Percentiles rank a stretch among this genome's conserved stretches.
Evolutionary conservation across 2,329 filamentous ascomycete species (phyloP).

Genomic region (Penicillium sclerotiorum): DNA sequence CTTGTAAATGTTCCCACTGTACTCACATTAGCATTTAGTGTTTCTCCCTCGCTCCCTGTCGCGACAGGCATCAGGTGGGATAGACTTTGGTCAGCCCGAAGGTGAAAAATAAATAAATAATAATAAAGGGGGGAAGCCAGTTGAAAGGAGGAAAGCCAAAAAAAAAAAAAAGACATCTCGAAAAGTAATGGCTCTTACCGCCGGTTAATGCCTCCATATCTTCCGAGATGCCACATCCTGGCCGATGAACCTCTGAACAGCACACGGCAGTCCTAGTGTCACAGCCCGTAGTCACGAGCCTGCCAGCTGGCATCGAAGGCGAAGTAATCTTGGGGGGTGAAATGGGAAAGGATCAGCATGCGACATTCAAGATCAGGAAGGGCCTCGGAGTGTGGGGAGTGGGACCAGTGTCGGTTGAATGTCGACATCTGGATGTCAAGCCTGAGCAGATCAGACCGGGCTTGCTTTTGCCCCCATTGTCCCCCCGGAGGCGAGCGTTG

Average conservation of each 20-base stretch:
- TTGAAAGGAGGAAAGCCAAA: conserved; percentile 4
- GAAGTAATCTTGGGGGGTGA: background rate
- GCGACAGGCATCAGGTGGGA: conserved; percentile 15
- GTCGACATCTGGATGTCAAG: too few species aligned
- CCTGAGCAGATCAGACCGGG: too few species aligned
- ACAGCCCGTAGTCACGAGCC: conserved; percentile 28
- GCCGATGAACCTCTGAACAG: conserved; percentile 13
- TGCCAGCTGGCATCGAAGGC: conserved; percentile 25
- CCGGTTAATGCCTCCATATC: conserved; percentile 21
- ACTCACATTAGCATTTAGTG: background rate
- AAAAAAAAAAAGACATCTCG: background rate
- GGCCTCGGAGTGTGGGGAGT: too few species aligned
- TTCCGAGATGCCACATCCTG: conserved; percentile 25
- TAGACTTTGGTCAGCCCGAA: conserved; percentile 4
- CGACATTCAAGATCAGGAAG: conserved; percentile 4
- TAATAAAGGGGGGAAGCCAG: too few species aligned
- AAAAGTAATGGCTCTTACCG: conserved; percentile 20
- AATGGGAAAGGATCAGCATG: conserved; percentile 10
- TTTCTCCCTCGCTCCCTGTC: background rate
- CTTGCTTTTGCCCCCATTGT: too few species aligned
- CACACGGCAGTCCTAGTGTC: conserved; percentile 25
- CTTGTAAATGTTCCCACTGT: too few species aligned
- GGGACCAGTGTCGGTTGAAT: background rate
- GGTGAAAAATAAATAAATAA: too few species aligned
- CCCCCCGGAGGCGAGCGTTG: background rate